phyloP scores from a whole-genome alignment of 305 asterid genomes.

The Solanum hybrid region DNA sequence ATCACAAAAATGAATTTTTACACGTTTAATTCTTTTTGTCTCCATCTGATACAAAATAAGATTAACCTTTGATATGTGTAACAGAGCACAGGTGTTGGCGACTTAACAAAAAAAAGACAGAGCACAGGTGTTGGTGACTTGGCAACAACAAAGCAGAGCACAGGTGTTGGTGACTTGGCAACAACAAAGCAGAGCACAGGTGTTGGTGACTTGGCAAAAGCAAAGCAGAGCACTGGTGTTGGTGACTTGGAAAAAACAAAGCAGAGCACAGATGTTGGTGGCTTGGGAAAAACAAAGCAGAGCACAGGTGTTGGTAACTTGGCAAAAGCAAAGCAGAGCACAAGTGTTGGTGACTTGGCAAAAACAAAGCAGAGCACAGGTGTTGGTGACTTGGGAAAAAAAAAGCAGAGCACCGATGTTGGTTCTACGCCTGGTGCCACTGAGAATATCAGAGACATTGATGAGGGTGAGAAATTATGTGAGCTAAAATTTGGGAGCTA shows the following conservation, averaged over 20 bases:
- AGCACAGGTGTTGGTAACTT: neutral
- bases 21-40: neutral
- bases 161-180: conserved; percentile 13
- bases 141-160: conserved; percentile 22
- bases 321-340: conserved; percentile 25
- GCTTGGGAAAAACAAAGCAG: neutral
- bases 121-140: neutral
- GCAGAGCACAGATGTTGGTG: neutral
- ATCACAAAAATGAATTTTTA: neutral
- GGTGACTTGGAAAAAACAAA: neutral
- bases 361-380: conserved; percentile 26
- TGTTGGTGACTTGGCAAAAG: neutral
- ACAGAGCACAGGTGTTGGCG: neutral
- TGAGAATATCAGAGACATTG: conserved; percentile 26
- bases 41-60: neutral
- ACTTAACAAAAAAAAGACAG: too few species aligned
- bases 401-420: conserved; percentile 36
- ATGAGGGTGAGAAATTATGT: conserved; percentile 57
- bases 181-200: neutral
- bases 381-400: neutral
- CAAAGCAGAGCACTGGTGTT: neutral
- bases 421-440: conserved; percentile 18
- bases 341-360: conserved; percentile 12
- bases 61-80: neutral
- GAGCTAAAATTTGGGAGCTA: conserved; percentile 87